Base-by-base conservation (phyloP, 257 asterid species). In the Nicotiana otophora region DNA sequence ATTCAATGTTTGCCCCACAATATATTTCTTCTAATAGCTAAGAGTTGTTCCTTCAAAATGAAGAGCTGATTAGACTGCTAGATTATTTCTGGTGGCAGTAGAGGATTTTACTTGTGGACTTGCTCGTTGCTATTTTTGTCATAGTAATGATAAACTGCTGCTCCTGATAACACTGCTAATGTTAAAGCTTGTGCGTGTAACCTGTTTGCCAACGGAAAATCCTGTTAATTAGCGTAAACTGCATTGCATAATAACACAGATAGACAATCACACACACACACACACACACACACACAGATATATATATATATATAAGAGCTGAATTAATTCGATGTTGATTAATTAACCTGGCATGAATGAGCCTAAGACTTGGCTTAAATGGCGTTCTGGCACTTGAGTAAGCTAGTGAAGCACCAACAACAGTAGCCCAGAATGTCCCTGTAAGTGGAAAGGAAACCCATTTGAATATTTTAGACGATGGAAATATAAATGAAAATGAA, bases 111-210 rank as follows among this genome's bases (percentile, higher is more conserved):
- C 26, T 23, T 23, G 26, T 23, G 26, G 26, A 23, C 26, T 23
- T 23, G 26, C 26, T 23, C 26, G 26, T 23, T 23, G 26, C 26
- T 23, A 23, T 23, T 23, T 23, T 23, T 23, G 26, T 23, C 26
- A 23, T 23, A 23, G 26, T 23, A 23, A 84, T 93, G 94, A 82
- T 92, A 92, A 28, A 84, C 90, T 15, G 98, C 97, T 65, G 93
- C 93, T 77, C 98, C 94, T 1, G 95, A 92, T 3, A 93, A 90
- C 84, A 92, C 93, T 3, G 93, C 97, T 65, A 93, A 86, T 1
- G 98, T 93, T 82, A 92, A 70, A 53, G 95, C 95, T 80, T 93
- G 98, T 23, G 98, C 98, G 69, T 93, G 97, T 92, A 93, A 90
- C 94, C 98, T 93, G 81, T 80, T 48, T 34, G 34, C 67, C 8